phyloP scores from a whole-genome alignment of 2,329 filamentous ascomycete species.

The Xylariomycetidae sp. region DNA sequence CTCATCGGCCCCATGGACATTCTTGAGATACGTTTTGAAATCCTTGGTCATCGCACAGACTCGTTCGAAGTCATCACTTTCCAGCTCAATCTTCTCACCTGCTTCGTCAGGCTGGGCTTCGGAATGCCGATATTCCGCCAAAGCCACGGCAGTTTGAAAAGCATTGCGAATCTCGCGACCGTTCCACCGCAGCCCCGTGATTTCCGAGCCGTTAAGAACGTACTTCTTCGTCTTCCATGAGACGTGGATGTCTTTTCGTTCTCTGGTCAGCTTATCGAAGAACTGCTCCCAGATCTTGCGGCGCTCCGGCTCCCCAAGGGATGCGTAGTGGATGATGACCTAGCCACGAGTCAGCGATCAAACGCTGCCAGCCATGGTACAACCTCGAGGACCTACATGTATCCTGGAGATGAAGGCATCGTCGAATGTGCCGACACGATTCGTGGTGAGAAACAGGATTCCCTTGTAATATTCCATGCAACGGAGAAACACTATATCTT shows the following conservation, averaged over 20 bases:
- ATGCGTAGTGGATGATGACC: constrained; percentile 20
- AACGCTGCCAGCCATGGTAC: too few species aligned
- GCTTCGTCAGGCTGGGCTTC: constrained; percentile 2
- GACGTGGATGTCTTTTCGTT: constrained; percentile 5
- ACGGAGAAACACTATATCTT: constrained; percentile 14
- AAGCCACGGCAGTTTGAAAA: constrained; percentile 8
- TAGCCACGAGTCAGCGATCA: not conserved
- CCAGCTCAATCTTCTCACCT: constrained; percentile 2
- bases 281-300: constrained; percentile 19
- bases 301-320: constrained; percentile 5
- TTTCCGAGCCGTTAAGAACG: constrained; percentile 4
- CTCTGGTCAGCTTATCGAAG: constrained; percentile 8
- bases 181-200: constrained; percentile 3
- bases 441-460: constrained; percentile 23
- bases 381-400: too few species aligned
- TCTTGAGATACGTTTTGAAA: constrained; percentile 6
- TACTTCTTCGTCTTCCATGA: constrained; percentile 3
- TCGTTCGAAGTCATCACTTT: constrained; percentile 6
- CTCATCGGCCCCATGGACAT: constrained; percentile 2
- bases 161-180: constrained; percentile 8
- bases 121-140: constrained; percentile 5
- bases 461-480: constrained; percentile 19
- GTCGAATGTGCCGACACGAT: constrained; percentile 30
- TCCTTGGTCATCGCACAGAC: constrained; percentile 5
- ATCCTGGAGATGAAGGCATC: constrained; percentile 30